Base-by-base conservation (phyloP, 192 early-diverging fungal species). In the Podila epigama region DNA sequence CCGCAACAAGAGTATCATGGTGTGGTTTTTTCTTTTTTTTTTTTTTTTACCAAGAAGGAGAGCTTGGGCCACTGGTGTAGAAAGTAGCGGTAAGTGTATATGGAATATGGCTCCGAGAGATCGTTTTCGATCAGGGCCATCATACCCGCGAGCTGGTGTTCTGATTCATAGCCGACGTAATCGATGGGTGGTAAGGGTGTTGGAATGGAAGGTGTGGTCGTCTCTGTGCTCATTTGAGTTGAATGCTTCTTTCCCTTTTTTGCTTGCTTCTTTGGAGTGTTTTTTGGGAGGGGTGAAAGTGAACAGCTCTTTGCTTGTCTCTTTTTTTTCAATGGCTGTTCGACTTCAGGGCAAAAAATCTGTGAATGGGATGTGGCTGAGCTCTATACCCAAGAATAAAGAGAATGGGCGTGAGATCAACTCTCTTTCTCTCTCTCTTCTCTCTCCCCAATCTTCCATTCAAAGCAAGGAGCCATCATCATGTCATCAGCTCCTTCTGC, bases 11-110 rank as follows among this genome's bases (percentile, higher is more conserved):
- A 18, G n/a, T n/a, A n/a, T n/a, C n/a, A n/a, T n/a, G n/a, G n/a
- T n/a, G n/a, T n/a, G n/a, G n/a, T n/a, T n/a, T 6, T 15, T 50
- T 48, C 22, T 36, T 20, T n/a, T 18, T 58, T 10, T 15, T 65
- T 8, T 36, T 16, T 10, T 65, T 18, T 63, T 73, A 88, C 93
- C 70, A 97, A 82, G 58, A 95, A 92, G 51, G 92, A 96, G 7
- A 96, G 92, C 32, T 91, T 77, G 8, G 96, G 96, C 95, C 94
- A 96, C 39, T 92, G 91, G 58, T 94, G 91, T 5, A 98, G 86
- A 69, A 98, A 98, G 70, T 94, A 99, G 34, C 97, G 91, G 81
- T 98, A 99, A 2, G 97, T 98, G 75, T 96, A 99, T 44, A 99
- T 90, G 9, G 96, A 93, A 72, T 99, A 99, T 2, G 97, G 96